Evolutionary conservation across 257 asterid genomes (phyloP).

Genomic region (Penstemon davidsonii): DNA sequence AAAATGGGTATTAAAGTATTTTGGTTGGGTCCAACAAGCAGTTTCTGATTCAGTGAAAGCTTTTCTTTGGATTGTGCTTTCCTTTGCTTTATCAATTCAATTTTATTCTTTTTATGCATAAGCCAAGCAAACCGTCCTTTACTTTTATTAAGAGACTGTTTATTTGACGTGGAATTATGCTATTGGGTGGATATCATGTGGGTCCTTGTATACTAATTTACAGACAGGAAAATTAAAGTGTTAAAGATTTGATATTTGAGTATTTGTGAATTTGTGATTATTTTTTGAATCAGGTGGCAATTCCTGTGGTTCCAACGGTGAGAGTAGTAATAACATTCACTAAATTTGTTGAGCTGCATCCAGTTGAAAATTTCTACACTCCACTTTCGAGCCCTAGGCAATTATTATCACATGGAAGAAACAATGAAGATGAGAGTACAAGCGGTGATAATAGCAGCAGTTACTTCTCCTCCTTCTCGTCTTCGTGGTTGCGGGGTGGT

Average conservation of each 20-base stretch:
- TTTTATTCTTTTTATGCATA: slow-evolving; percentile 57
- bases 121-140: slow-evolving; percentile 32
- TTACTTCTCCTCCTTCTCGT: slow-evolving; percentile 43
- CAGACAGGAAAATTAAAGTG: neutral
- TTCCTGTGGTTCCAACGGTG: slow-evolving; percentile 97
- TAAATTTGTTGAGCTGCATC: slow-evolving; percentile 73
- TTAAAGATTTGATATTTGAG: neutral
- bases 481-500: slow-evolving; percentile 44
- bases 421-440: slow-evolving; percentile 32
- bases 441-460: slow-evolving; percentile 23
- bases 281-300: slow-evolving; percentile 65
- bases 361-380: slow-evolving; percentile 73
- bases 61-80: slow-evolving; percentile 31
- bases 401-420: slow-evolving; percentile 29
- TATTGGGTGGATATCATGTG: slow-evolving; percentile 21
- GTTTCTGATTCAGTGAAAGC: slow-evolving; percentile 39
- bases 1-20: slow-evolving; percentile 23
- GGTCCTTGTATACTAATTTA: slow-evolving; percentile 11
- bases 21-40: slow-evolving; percentile 30
- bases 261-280: neutral
- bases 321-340: slow-evolving; percentile 90
- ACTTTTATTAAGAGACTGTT: slow-evolving; percentile 29
- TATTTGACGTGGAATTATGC: slow-evolving; percentile 34
- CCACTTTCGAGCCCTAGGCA: slow-evolving; percentile 80
- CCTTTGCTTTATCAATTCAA: slow-evolving; percentile 37